Conservation (phyloP, 495 filamentous ascomycete genomes). For the Xylaria venustula region DNA sequence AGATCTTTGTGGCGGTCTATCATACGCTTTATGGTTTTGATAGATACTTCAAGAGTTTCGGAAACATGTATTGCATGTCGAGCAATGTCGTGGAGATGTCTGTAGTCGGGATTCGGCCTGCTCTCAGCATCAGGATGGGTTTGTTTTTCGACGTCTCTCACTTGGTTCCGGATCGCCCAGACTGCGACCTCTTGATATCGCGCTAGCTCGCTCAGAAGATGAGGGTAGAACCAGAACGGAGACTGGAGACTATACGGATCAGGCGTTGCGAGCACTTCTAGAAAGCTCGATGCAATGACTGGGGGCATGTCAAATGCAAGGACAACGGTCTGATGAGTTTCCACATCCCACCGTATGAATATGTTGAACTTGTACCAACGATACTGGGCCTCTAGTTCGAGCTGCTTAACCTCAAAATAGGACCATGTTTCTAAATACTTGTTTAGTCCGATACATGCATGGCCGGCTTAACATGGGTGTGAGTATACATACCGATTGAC, state of each 20-base stretch:
- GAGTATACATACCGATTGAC: not conserved
- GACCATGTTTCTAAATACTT: conserved; percentile 29
- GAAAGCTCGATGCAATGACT: conserved; percentile 11
- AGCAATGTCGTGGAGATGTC: conserved; percentile 45
- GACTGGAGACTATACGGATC: not conserved
- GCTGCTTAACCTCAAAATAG: conserved; percentile 33
- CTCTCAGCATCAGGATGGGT: not conserved
- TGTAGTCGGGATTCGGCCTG: conserved; percentile 35
- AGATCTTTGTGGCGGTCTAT: conserved; percentile 27
- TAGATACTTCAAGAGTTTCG: conserved; percentile 44
- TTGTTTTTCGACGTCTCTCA: conserved; percentile 27
- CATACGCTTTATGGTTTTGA: conserved; percentile 35
- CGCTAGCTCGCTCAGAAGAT: conserved; percentile 23
- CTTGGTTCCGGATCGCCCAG: conserved; percentile 34
- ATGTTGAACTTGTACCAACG: conserved; percentile 35
- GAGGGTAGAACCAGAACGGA: conserved; percentile 29
- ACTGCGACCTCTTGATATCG: conserved; percentile 30
- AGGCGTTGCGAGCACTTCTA: not conserved
- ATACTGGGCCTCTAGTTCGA: conserved; percentile 17
- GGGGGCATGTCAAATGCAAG: conserved; percentile 34
- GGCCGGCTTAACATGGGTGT: not conserved
- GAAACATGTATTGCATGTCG: conserved; percentile 47
- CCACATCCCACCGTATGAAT: conserved; percentile 29
- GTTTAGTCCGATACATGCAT: not conserved
- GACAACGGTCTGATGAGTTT: conserved; percentile 28